A percentile compares a stretch with the other conserved stretches of the same genome.
These are phyloP conservation scores for Ganoderma meredithae DNA, from an alignment of 1,284 basidiomycete species.

Conservation along the genomic window DNA sequence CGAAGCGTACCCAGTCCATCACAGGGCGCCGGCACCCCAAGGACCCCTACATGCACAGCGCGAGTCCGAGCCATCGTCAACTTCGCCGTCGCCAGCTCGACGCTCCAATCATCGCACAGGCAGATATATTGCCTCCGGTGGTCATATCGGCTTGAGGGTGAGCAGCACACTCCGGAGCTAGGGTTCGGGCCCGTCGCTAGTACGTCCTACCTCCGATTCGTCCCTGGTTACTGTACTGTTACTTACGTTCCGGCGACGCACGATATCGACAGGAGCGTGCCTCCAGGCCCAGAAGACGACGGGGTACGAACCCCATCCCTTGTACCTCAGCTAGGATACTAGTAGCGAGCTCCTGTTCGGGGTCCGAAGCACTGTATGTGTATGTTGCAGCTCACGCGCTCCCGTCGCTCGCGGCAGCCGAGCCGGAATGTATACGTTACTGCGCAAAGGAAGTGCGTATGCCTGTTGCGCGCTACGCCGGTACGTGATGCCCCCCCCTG, in stretches of 20 bases:
- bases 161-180: conserved; percentile 51
- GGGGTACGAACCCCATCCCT: background rate
- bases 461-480: too few relatives aligned
- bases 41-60: conserved; percentile 64
- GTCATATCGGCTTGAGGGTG: conserved; percentile 72
- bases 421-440: too few relatives aligned
- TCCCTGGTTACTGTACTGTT: too few relatives aligned
- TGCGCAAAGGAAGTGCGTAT: too few relatives aligned
- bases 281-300: background rate
- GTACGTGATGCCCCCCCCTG: too few relatives aligned
- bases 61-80: too few relatives aligned
- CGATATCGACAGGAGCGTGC: background rate
- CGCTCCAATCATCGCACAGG: conserved; percentile 61
- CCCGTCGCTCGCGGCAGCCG: too few relatives aligned
- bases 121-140: conserved; percentile 61
- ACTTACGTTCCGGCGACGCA: background rate
- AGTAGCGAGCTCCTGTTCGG: background rate
- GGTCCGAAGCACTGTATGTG: background rate
- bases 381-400: too few relatives aligned
- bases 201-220: conserved; percentile 21
- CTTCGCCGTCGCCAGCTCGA: conserved; percentile 49
- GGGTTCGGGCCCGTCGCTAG: conserved; percentile 36
- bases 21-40: too few relatives aligned
- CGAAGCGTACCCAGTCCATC: too few relatives aligned
- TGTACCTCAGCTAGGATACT: background rate